Percentiles rank a stretch among this genome's conserved stretches.
phyloP scores from a whole-genome alignment of 257 asterid species.

The Paulownia fortunei region DNA sequence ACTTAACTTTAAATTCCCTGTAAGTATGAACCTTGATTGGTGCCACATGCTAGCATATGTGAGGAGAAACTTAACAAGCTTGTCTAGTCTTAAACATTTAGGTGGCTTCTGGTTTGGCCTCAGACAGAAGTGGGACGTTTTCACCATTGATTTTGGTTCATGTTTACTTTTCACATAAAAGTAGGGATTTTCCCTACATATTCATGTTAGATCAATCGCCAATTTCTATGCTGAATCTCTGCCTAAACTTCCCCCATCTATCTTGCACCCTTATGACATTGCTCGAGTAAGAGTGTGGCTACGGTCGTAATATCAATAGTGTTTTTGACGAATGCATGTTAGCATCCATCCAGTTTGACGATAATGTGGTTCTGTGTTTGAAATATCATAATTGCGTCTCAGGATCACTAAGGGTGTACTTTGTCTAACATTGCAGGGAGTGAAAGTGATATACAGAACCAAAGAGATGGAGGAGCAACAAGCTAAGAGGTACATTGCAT shows the following conservation, averaged over 20 bases:
- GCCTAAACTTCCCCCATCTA: constrained; percentile 5
- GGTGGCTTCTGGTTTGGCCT: not conserved
- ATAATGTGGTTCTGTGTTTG: not conserved
- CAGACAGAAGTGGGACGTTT: not conserved
- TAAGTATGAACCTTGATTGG: not conserved
- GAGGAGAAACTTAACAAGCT: not conserved
- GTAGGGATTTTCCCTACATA: not conserved
- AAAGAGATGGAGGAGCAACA: constrained; percentile 78
- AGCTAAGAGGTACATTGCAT: constrained; percentile 71
- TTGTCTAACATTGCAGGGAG: constrained; percentile 54
- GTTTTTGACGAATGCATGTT: not conserved
- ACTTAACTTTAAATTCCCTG: not conserved
- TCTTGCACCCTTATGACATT: no score
- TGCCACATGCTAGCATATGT: not conserved
- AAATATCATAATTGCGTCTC: constrained; percentile 9
- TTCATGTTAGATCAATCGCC: no score
- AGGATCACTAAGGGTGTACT: constrained; percentile 12
- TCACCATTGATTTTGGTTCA: not conserved
- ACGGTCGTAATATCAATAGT: not conserved
- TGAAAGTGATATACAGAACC: constrained; percentile 69
- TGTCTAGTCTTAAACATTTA: not conserved
- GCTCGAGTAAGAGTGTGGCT: not conserved
- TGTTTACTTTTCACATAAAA: not conserved
- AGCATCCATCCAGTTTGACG: constrained; percentile 12
- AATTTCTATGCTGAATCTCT: no score